phyloP scores from a whole-genome alignment of 1,284 basidiomycete genomes.

The Ganoderma meredithae region DNA sequence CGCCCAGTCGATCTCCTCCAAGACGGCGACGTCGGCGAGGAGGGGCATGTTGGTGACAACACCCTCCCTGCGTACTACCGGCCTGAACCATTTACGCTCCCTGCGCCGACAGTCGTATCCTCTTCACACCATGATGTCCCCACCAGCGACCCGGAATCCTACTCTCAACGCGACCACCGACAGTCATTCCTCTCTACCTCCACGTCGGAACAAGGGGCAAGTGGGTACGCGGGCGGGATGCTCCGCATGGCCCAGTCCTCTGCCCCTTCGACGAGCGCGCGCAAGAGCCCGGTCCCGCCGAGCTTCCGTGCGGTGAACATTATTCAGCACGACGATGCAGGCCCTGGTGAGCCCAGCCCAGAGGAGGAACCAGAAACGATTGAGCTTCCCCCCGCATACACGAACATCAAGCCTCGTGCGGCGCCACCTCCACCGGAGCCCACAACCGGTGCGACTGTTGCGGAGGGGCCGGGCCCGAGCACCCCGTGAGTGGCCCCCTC shows the following conservation, averaged over 20 bases:
- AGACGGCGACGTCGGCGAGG: slow-evolving; percentile 60
- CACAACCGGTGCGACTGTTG: not conserved
- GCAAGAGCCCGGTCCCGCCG: slow-evolving; percentile 53
- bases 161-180: slow-evolving; percentile 32
- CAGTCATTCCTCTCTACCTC: slow-evolving; percentile 37
- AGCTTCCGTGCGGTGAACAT: slow-evolving; percentile 75
- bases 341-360: slow-evolving; percentile 46
- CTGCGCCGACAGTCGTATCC: slow-evolving; percentile 59
- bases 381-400: slow-evolving; percentile 83
- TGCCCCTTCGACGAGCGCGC: slow-evolving; percentile 45
- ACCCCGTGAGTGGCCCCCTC: not conserved
- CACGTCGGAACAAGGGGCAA: slow-evolving; percentile 25
- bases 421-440: not conserved
- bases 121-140: slow-evolving; percentile 30
- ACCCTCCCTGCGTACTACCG: slow-evolving; percentile 71
- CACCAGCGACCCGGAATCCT: not conserved
- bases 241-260: slow-evolving; percentile 32
- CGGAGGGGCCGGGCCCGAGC: slow-evolving; percentile 2
- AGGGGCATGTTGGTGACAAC: slow-evolving; percentile 39
- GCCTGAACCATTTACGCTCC: slow-evolving; percentile 76
- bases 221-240: slow-evolving; percentile 21
- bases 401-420: slow-evolving; percentile 41
- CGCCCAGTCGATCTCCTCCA: slow-evolving; percentile 69
- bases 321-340: slow-evolving; percentile 84
- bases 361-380: slow-evolving; percentile 68